A percentile compares a stretch with the other conserved stretches of the same genome.
phyloP scores from a whole-genome alignment of 176 grass and related monocot species.

The Paspalum vaginatum region DNA sequence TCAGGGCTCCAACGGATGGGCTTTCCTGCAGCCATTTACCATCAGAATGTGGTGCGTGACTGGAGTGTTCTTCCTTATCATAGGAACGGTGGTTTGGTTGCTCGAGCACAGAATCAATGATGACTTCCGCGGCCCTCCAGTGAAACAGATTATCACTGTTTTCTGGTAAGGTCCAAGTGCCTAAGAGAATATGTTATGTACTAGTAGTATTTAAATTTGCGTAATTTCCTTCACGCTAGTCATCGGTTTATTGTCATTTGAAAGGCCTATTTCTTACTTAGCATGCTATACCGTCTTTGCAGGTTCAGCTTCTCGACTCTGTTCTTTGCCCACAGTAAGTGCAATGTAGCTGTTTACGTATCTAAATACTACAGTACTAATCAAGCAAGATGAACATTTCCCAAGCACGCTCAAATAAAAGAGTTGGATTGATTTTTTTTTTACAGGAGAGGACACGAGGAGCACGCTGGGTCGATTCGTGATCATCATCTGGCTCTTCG shows the following conservation, averaged over 20 bases:
- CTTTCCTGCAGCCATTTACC: conserved; percentile 87
- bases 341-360: conserved; percentile 27
- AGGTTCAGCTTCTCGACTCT: conserved; percentile 97
- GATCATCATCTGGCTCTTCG: conserved; percentile 88
- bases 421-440: conserved; percentile 25
- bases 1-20: conserved; percentile 61
- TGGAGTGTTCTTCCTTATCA: conserved; percentile 74
- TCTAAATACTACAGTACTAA: neutral
- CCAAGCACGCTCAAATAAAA: neutral
- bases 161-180: conserved; percentile 66
- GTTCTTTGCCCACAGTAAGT: conserved; percentile 92
- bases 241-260: conserved; percentile 8
- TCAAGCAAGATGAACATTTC: neutral
- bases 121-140: conserved; percentile 82
- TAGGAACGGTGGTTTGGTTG: conserved; percentile 81
- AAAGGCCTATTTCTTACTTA: neutral
- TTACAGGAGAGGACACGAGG: conserved; percentile 69
- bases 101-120: conserved; percentile 91
- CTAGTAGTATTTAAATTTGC: neutral
- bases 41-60: conserved; percentile 78
- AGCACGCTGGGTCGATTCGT: conserved; percentile 73
- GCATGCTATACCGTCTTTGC: conserved; percentile 32
- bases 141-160: conserved; percentile 67
- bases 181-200: no score
- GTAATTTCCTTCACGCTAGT: neutral